Conservation (phyloP, 768 basidiomycete genomes). For the Suillus lakei region DNA sequence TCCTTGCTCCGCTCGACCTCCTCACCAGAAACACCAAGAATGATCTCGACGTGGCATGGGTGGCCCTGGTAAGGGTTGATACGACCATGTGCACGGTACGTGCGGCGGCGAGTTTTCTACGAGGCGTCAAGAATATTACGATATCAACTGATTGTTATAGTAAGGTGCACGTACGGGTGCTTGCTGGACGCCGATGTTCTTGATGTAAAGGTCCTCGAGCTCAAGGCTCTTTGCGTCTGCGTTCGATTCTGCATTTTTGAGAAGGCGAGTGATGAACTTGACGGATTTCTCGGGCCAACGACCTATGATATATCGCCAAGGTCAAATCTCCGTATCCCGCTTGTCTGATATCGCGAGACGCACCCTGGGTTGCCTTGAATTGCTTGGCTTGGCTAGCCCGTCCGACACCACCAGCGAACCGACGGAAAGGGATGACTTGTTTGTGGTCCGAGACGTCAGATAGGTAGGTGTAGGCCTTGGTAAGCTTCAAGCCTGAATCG, state of each 20-base stretch:
- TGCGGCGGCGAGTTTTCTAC: slow-evolving; percentile 97
- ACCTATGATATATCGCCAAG: slow-evolving; percentile 53
- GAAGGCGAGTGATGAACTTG: slow-evolving; percentile 89
- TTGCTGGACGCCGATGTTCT: slow-evolving; percentile 98
- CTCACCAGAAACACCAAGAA: slow-evolving; percentile 77
- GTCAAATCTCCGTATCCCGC: neutral
- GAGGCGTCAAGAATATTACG: slow-evolving; percentile 7
- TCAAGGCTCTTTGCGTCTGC: slow-evolving; percentile 97
- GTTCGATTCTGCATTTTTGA: slow-evolving; percentile 99
- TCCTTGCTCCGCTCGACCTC: slow-evolving; percentile 95
- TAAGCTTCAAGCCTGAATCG: slow-evolving; percentile 80
- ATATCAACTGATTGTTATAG: slow-evolving; percentile 7
- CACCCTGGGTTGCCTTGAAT: slow-evolving; percentile 96
- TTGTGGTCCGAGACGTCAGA: slow-evolving; percentile 96
- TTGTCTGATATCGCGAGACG: slow-evolving; percentile 32
- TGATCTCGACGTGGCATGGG: slow-evolving; percentile 95
- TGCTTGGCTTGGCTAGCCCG: slow-evolving; percentile 94
- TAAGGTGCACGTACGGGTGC: slow-evolving; percentile 75
- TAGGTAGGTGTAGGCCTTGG: slow-evolving; percentile 95
- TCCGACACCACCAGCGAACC: slow-evolving; percentile 95
- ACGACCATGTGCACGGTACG: slow-evolving; percentile 97
- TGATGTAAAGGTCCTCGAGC: slow-evolving; percentile 90
- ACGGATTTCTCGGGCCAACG: slow-evolving; percentile 99
- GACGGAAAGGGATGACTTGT: slow-evolving; percentile 94
- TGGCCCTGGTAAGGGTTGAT: slow-evolving; percentile 99